phyloP scores from a whole-genome alignment of 345 rosid species.

The Raphanus sativus region DNA sequence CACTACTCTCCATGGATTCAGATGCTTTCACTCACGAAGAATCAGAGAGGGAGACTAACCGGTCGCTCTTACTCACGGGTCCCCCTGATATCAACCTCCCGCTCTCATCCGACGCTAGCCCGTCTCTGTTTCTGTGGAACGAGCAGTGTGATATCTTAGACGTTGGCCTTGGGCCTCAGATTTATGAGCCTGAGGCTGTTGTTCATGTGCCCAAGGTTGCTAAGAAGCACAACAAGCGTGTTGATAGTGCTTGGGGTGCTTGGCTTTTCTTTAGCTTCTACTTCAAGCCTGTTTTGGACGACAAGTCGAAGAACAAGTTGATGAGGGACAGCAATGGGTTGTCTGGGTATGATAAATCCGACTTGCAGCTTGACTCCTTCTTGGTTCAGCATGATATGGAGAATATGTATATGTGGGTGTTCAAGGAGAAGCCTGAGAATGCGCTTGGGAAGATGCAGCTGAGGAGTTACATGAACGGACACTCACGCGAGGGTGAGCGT shows the following conservation, averaged over 20 bases:
- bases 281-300: slow-evolving; percentile 73
- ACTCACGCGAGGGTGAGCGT: slow-evolving; percentile 74
- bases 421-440: slow-evolving; percentile 76
- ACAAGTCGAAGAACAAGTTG: slow-evolving; percentile 59
- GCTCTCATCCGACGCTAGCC: slow-evolving; percentile 58
- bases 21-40: slow-evolving; percentile 62
- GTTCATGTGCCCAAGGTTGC: slow-evolving; percentile 56
- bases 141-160: slow-evolving; percentile 66
- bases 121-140: slow-evolving; percentile 55
- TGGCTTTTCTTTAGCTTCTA: slow-evolving; percentile 79
- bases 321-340: slow-evolving; percentile 57
- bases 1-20: slow-evolving; percentile 72
- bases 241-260: slow-evolving; percentile 78
- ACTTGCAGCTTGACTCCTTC: slow-evolving; percentile 70
- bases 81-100: slow-evolving; percentile 80
- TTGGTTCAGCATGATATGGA: slow-evolving; percentile 86
- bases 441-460: slow-evolving; percentile 82
- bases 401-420: slow-evolving; percentile 83
- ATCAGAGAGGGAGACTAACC: slow-evolving; percentile 57
- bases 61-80: slow-evolving; percentile 50
- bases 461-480: slow-evolving; percentile 79
- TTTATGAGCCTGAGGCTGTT: slow-evolving; percentile 58
- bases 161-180: slow-evolving; percentile 58
- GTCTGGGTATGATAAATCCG: slow-evolving; percentile 70
- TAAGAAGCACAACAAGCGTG: slow-evolving; percentile 62